Percentiles rank a stretch among this genome's conserved stretches.
Conservation (phyloP, 495 filamentous ascomycete genomes). For the Xylaria flabelliformis region DNA sequence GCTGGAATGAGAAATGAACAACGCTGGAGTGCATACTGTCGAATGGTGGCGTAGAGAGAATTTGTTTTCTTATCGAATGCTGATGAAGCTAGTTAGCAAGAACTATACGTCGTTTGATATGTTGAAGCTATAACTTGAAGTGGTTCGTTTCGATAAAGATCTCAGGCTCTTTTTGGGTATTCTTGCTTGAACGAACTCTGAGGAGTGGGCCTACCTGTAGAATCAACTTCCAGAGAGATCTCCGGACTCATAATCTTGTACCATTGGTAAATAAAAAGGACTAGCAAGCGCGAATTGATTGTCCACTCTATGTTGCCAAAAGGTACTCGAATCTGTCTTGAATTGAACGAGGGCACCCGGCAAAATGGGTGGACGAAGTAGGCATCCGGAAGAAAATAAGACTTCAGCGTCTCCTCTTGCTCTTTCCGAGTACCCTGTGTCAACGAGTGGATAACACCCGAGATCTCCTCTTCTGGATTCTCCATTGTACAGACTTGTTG, state of each 20-base stretch:
- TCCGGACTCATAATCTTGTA: conserved; percentile 82
- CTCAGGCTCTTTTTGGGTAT: not conserved
- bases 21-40: conserved; percentile 50
- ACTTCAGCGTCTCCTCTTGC: conserved; percentile 67
- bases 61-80: conserved; percentile 71
- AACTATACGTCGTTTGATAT: not conserved
- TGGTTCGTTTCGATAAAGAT: not conserved
- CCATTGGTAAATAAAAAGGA: conserved; percentile 79
- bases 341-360: conserved; percentile 65
- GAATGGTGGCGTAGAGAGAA: conserved; percentile 71
- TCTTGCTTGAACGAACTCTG: not conserved
- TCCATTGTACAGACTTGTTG: conserved; percentile 30
- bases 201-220: conserved; percentile 59
- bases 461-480: conserved; percentile 48
- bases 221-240: conserved; percentile 73
- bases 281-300: conserved; percentile 62
- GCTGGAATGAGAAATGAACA: not conserved
- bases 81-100: conserved; percentile 34
- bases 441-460: conserved; percentile 67
- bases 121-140: not conserved
- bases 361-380: conserved; percentile 84
- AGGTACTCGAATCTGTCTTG: conserved; percentile 28
- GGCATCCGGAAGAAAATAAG: conserved; percentile 72
- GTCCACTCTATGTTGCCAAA: conserved; percentile 26
- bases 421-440: conserved; percentile 67